Base-by-base conservation (phyloP, 805 yeast genomes). In the Kazachstania taianensis region DNA sequence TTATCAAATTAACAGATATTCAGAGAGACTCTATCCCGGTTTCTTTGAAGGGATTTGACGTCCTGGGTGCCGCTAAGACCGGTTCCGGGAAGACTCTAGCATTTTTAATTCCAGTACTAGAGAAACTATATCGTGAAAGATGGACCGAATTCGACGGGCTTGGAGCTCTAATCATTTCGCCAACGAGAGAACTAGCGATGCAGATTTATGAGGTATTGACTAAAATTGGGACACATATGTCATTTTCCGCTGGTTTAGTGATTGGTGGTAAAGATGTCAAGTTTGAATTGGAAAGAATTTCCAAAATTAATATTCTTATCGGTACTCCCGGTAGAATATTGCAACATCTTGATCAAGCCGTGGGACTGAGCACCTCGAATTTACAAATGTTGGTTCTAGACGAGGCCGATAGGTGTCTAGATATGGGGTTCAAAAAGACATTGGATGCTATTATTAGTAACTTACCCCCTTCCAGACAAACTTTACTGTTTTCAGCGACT, bases 251-350 rank as follows among this genome's bases (percentile, higher is more conserved):
- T 1, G 96, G 95, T 40, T 65, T 86, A 41, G 89, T 87, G 8
- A 86, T 87, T 49, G 96, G 96, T 33, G 96, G 96, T 26, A 85
- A 87, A 53, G 94, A 85, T 53, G 81, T 81, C 20, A 72, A 73
- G 41, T 81, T 69, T 47, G 96, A 86, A 56, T 72, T 73, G 42
- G 94, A 83, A 35, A 72, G 96, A 53, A 73, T 86, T 6, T 71
- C 79, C 1, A 71, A 72, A 45, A 78, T 86, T 61, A 87, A 86
- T 57, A 81, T 86, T 30, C 64, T 86, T 37, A 80, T 86, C 22
- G 92, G 94, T 10, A 86, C 96, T 0, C 96, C 96, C 0, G 96
- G 96, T 3, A 69, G 96, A 55, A 61, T 86, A 14, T 65, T 87
- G 31, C 96, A 86, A 54, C 96, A 86, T 54, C 70, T 86, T 73